A percentile compares a stretch with the other conserved stretches of the same genome.
These are phyloP conservation scores for Cryomyces minteri DNA, from an alignment of 495 filamentous ascomycete species.

Conservation along the genomic window DNA sequence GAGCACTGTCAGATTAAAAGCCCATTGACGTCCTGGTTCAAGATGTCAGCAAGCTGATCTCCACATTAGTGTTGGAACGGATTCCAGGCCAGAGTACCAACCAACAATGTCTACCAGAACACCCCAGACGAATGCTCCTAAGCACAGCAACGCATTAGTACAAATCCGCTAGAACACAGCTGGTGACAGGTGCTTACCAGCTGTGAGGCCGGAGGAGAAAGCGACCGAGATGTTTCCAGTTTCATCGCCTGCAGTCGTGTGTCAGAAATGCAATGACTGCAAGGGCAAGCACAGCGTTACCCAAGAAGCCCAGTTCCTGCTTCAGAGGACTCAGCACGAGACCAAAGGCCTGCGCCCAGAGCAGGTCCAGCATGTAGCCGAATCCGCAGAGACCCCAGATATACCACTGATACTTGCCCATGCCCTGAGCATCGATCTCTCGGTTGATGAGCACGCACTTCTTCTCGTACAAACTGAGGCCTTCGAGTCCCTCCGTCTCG, in stretches of 20 bases:
- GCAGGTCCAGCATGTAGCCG: conserved; percentile 30
- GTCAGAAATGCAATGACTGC: background rate
- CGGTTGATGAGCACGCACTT: conserved; percentile 26
- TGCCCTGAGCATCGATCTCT: conserved; percentile 28
- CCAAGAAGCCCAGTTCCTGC: conserved; percentile 25
- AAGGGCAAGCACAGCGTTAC: background rate
- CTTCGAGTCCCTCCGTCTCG: conserved; percentile 2
- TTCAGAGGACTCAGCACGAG: conserved; percentile 25
- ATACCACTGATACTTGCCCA: conserved; percentile 31
- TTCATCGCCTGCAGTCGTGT: background rate
- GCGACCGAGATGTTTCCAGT: conserved; percentile 7
- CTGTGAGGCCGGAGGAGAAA: conserved; percentile 11
- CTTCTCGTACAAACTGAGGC: conserved; percentile 22
- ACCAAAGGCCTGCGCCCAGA: conserved; percentile 31
- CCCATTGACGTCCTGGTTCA: conserved; percentile 24
- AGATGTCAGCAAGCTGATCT: background rate
- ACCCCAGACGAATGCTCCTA: conserved; percentile 28
- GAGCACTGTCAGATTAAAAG: conserved; percentile 31
- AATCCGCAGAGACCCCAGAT: conserved; percentile 30
- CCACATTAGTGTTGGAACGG: background rate
- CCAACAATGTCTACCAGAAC: conserved; percentile 30
- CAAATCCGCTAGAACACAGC: background rate
- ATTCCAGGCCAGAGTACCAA: conserved; percentile 5
- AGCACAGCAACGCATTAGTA: background rate
- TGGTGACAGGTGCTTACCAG: conserved; percentile 1